Percentiles rank a stretch among this genome's conserved stretches.
phyloP scores from a whole-genome alignment of 148 eudicot species.

The Fallopia convolvulus region DNA sequence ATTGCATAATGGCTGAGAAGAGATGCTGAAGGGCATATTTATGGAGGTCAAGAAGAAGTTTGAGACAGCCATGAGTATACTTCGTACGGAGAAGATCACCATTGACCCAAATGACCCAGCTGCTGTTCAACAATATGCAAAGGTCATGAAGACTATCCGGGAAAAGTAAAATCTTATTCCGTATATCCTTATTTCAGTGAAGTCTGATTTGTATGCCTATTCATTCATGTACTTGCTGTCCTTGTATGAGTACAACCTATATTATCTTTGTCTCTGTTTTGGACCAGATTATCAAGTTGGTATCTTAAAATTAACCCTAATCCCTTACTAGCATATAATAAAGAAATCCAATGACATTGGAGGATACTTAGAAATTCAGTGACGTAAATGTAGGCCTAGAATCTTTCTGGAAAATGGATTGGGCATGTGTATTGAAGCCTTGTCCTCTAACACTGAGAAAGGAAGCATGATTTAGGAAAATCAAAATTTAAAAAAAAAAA shows the following conservation, averaged over 20 bases:
- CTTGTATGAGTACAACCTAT: not conserved
- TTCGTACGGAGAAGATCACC: constrained; percentile 84
- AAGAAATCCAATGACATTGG: not conserved
- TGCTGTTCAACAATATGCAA: constrained; percentile 75
- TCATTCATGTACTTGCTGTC: not conserved
- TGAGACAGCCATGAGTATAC: constrained; percentile 71
- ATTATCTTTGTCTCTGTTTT: not conserved
- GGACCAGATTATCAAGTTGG: not conserved
- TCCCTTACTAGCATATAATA: not conserved
- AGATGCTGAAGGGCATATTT: constrained; percentile 86
- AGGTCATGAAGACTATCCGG: constrained; percentile 75
- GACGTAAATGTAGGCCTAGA: not conserved
- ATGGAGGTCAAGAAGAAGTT: constrained; percentile 83
- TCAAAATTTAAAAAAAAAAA: not conserved
- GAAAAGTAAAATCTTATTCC: constrained; percentile 35
- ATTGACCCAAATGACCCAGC: constrained; percentile 83
- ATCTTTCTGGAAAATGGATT: not conserved
- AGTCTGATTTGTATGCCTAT: not conserved
- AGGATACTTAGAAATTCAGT: not conserved
- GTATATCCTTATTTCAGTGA: not conserved
- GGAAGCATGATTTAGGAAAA: not conserved
- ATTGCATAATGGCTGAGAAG: constrained; percentile 35
- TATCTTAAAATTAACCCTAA: not conserved
- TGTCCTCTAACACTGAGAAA: not conserved
- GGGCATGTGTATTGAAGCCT: not conserved